phyloP scores from a whole-genome alignment of 2,329 filamentous ascomycete genomes.

The Blumeriella jaapii region DNA sequence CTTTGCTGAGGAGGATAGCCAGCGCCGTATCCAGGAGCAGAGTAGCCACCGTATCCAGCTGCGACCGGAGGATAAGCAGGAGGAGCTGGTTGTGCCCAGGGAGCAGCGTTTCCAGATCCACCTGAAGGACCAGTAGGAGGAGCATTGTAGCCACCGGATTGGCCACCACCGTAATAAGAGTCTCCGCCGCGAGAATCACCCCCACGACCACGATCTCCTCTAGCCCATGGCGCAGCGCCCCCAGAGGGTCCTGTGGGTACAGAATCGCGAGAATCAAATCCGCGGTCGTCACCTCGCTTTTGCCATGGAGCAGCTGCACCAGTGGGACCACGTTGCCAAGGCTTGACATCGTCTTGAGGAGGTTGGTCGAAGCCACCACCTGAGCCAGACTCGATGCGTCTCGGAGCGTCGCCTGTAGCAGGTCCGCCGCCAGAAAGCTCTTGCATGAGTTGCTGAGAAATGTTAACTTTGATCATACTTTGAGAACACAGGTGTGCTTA shows the following conservation, averaged over 20 bases:
- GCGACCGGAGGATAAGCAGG: constrained; percentile 31
- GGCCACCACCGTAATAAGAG: constrained; percentile 37
- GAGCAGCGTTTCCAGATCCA: constrained; percentile 32
- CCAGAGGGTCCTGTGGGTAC: constrained; percentile 24
- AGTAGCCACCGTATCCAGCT: constrained; percentile 46
- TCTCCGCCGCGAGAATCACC: constrained; percentile 34
- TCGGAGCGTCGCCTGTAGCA: constrained; percentile 47
- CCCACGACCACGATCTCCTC: constrained; percentile 40
- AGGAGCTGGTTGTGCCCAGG: constrained; percentile 32
- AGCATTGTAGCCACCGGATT: constrained; percentile 33
- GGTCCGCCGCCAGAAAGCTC: constrained; percentile 67
- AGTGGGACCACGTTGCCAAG: constrained; percentile 80
- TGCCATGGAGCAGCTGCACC: constrained; percentile 74
- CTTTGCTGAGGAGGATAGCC: constrained; percentile 32
- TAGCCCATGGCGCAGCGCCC: constrained; percentile 48
- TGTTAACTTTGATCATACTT: constrained; percentile 15
- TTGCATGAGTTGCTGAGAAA: constrained; percentile 83
- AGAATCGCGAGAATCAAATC: constrained; percentile 28
- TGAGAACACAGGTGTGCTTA: constrained; percentile 36
- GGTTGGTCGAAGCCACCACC: constrained; percentile 43
- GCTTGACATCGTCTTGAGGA: constrained; percentile 51
- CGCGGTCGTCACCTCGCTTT: constrained; percentile 34
- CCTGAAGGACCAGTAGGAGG: constrained; percentile 39
- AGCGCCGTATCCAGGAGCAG: constrained; percentile 31
- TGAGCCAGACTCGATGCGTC: constrained; percentile 79